Evolutionary conservation across 2,329 filamentous ascomycete genomes (phyloP).

Genomic region (Plenodomus biglobosus): DNA sequence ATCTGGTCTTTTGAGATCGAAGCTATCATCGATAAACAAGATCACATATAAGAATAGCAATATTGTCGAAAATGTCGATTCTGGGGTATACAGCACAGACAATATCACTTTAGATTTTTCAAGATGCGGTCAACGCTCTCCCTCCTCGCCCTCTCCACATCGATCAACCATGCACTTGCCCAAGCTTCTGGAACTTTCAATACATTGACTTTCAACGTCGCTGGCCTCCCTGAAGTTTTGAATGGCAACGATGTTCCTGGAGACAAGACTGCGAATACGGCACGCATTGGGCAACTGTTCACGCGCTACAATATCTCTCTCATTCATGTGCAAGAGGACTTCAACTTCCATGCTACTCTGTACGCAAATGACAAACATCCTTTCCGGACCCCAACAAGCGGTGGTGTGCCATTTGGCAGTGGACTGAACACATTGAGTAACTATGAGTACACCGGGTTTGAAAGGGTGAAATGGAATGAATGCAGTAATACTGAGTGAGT

Average conservation of each 20-base stretch:
- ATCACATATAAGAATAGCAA: slow-evolving; percentile 5
- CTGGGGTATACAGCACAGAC: too few species aligned
- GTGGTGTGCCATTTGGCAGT: slow-evolving; percentile 64
- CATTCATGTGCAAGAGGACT: slow-evolving; percentile 69
- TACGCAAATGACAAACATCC: slow-evolving; percentile 63
- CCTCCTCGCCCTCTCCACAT: slow-evolving; percentile 4
- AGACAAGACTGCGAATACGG: slow-evolving; percentile 61
- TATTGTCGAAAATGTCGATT: too few species aligned
- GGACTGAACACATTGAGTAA: slow-evolving; percentile 67
- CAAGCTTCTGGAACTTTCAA: slow-evolving; percentile 51
- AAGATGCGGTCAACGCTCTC: slow-evolving; percentile 19
- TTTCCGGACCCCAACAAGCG: slow-evolving; percentile 64
- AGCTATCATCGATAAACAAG: too few species aligned
- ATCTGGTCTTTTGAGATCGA: too few species aligned
- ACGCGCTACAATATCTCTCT: slow-evolving; percentile 61
- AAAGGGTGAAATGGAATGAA: slow-evolving; percentile 60
- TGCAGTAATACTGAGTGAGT: slow-evolving; percentile 53
- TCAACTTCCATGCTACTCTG: slow-evolving; percentile 65
- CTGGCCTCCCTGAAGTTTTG: slow-evolving; percentile 59
- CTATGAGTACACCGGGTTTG: slow-evolving; percentile 58
- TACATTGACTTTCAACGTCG: slow-evolving; percentile 61
- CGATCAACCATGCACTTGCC: slow-evolving; percentile 3
- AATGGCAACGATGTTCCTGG: slow-evolving; percentile 64
- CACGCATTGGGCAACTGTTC: slow-evolving; percentile 59
- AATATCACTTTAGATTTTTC: too few species aligned